Conservation (phyloP, 805 yeast species). For the Ogataea henricii region DNA sequence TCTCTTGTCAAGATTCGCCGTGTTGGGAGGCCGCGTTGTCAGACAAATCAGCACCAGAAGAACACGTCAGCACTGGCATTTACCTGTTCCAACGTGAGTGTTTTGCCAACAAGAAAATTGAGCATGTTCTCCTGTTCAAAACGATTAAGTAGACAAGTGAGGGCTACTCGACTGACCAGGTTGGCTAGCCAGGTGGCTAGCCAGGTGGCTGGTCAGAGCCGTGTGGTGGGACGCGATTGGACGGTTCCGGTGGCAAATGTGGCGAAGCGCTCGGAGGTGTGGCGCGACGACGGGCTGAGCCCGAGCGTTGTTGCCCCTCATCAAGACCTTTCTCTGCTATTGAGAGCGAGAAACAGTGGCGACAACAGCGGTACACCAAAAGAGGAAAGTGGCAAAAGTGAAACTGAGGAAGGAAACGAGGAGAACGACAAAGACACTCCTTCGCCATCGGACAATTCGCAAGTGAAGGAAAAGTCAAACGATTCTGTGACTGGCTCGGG, state of each 20-base stretch:
- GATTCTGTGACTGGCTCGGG: conserved; percentile 16
- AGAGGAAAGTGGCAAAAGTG: conserved; percentile 14
- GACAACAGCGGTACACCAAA: not conserved
- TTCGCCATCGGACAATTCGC: too few species aligned
- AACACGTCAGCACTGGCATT: not conserved
- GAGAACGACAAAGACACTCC: conserved; percentile 32
- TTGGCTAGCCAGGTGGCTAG: conserved; percentile 17
- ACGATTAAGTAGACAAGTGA: conserved; percentile 12
- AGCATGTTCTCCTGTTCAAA: conserved; percentile 23
- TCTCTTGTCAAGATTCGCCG: too few species aligned
- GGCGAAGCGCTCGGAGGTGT: not conserved
- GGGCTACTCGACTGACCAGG: conserved; percentile 23
- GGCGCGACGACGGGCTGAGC: not conserved
- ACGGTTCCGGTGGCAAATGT: not conserved
- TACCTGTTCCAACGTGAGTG: not conserved
- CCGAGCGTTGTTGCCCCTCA: not conserved
- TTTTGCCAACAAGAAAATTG: conserved; percentile 1
- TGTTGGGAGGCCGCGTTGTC: too few species aligned
- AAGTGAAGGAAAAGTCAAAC: conserved; percentile 8
- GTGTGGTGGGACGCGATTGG: too few species aligned
- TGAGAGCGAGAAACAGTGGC: conserved; percentile 5
- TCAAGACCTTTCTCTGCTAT: conserved; percentile 5
- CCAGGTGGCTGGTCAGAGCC: not conserved
- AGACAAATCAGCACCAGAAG: too few species aligned
- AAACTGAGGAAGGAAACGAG: conserved; percentile 22